phyloP scores from a whole-genome alignment of 306 rosid genomes.

The Cucurbita argyrosperma region DNA sequence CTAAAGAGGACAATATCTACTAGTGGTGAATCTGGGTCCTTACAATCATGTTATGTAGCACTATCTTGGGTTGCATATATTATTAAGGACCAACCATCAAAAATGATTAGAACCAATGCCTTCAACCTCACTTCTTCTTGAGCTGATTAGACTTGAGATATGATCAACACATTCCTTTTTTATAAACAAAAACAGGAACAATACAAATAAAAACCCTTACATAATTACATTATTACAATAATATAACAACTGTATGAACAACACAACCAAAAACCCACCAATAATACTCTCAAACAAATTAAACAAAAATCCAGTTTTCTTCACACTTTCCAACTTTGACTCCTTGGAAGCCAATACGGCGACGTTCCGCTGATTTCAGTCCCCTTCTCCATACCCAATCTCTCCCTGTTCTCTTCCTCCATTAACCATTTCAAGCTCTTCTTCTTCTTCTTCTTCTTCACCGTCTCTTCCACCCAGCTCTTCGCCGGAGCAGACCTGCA shows the following conservation, averaged over 20 bases:
- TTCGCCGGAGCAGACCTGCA: constrained; percentile 93
- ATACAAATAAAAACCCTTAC: background rate
- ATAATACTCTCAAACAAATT: background rate
- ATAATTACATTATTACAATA: too few relatives aligned
- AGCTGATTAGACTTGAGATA: background rate
- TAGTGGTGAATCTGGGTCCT: too few relatives aligned
- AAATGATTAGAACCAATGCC: background rate
- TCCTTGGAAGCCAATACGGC: constrained; percentile 9
- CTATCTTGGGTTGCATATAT: background rate
- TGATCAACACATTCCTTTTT: background rate
- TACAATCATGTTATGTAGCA: background rate
- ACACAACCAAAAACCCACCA: background rate
- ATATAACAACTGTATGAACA: too few relatives aligned
- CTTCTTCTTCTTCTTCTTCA: constrained; percentile 7
- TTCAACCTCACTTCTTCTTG: background rate
- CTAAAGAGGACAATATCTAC: too few relatives aligned
- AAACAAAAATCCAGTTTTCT: background rate
- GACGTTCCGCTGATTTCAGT: constrained; percentile 37
- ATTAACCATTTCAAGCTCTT: constrained; percentile 54
- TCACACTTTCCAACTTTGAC: background rate
- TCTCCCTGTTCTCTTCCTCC: constrained; percentile 51
- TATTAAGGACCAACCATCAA: background rate
- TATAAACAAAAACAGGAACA: background rate
- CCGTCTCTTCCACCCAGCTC: constrained; percentile 31
- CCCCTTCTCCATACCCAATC: constrained; percentile 38